These are phyloP conservation scores for Auricularia auricula-judae DNA, from an alignment of 768 basidiomycete species.

Conservation along the genomic window DNA sequence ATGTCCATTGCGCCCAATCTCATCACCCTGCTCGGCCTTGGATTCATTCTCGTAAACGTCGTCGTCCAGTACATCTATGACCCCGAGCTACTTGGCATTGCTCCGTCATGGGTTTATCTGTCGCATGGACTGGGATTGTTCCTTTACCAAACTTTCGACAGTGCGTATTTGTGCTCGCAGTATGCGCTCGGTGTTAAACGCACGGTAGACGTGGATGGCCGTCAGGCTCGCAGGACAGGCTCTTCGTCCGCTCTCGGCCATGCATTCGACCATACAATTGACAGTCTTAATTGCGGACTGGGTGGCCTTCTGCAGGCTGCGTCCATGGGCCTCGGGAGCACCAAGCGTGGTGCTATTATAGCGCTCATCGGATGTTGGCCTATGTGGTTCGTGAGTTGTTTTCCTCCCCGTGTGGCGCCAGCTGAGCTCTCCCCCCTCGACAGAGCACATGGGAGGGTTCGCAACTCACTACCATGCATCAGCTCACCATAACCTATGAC, in stretches of 20 bases:
- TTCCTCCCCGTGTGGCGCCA: neutral
- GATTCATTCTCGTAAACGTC: constrained; percentile 7
- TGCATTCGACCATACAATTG: constrained; percentile 11
- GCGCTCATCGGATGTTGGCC: constrained; percentile 5
- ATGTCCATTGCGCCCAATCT: constrained; percentile 10
- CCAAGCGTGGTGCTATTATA: neutral
- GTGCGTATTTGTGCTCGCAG: neutral
- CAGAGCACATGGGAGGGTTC: constrained; percentile 12
- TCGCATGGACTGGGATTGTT: constrained; percentile 8
- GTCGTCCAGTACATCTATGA: neutral
- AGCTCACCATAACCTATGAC: neutral
- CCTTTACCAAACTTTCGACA: constrained; percentile 11
- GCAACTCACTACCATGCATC: neutral
- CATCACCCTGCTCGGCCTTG: constrained; percentile 8
- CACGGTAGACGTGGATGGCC: constrained; percentile 9
- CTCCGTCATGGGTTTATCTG: constrained; percentile 8
- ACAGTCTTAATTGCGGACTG: constrained; percentile 7
- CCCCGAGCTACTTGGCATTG: constrained; percentile 6
- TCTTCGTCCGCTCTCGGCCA: constrained; percentile 10
- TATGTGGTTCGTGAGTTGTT: constrained; percentile 11
- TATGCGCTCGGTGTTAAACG: neutral
- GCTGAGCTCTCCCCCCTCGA: neutral
- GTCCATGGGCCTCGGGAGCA: constrained; percentile 5
- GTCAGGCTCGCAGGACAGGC: constrained; percentile 8
- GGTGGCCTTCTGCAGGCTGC: constrained; percentile 6